phyloP scores from a whole-genome alignment of 2,329 filamentous ascomycete species.

The Microsporum canis region DNA sequence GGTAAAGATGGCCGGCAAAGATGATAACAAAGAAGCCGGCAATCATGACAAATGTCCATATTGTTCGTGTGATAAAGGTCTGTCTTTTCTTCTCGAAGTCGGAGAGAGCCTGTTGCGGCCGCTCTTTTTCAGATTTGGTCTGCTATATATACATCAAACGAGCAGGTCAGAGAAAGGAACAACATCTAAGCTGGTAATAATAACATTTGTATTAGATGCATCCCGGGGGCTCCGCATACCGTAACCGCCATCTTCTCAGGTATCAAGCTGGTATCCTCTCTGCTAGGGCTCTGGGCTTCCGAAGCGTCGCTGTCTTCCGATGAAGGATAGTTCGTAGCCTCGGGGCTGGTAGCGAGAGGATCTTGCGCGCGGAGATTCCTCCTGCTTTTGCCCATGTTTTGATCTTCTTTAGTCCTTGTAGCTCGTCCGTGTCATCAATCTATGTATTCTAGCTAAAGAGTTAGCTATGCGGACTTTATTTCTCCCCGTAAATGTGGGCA shows the following conservation, averaged over 20 bases:
- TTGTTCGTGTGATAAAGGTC: slow-evolving; percentile 90
- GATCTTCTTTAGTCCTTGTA: background rate
- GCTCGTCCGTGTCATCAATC: slow-evolving; percentile 5
- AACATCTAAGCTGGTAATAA: too few relatives aligned
- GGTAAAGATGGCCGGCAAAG: slow-evolving; percentile 95
- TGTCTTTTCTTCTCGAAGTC: slow-evolving; percentile 99
- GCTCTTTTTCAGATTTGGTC: slow-evolving; percentile 3
- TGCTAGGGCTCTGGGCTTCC: slow-evolving; percentile 41
- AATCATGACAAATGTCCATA: slow-evolving; percentile 99
- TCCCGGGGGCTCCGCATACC: slow-evolving; percentile 12
- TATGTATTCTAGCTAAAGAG: background rate
- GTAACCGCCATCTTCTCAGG: slow-evolving; percentile 23
- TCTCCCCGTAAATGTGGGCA: background rate
- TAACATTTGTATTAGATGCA: too few relatives aligned
- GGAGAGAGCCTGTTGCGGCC: slow-evolving; percentile 27
- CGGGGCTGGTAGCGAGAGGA: slow-evolving; percentile 30
- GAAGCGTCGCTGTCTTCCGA: slow-evolving; percentile 46
- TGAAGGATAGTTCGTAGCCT: slow-evolving; percentile 43
- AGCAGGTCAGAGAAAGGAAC: too few relatives aligned
- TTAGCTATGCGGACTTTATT: background rate
- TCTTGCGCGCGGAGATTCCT: slow-evolving; percentile 53
- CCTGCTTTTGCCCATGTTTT: slow-evolving; percentile 42
- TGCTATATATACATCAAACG: background rate
- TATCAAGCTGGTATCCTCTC: slow-evolving; percentile 30
- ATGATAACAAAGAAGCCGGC: slow-evolving; percentile 80